Base-by-base conservation (phyloP, 2,329 filamentous ascomycete species). In the Pseudogymnoascus verrucosus region DNA sequence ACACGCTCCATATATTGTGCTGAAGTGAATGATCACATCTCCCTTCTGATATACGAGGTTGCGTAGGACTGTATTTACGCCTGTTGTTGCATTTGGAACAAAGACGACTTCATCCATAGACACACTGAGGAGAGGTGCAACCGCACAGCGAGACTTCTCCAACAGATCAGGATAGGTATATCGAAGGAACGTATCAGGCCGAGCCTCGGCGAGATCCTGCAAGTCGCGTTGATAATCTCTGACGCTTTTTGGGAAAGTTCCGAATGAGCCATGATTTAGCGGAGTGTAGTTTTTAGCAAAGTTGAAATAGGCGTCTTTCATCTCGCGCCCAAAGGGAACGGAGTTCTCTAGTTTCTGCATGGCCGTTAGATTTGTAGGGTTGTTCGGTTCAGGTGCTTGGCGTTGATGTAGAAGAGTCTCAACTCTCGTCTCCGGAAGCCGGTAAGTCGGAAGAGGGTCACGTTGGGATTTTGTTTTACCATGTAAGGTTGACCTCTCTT, bases 1-100 rank as follows among this genome's bases (percentile, higher is more conserved):
- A 72, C 90, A 91, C 0, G 85, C 87, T 60, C 86, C 89, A 73
- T 96, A 96, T 62, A 92, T 83, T 42, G 89, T 91, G 42, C 82
- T 82, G 71, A 96, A 95, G 75, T 86, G 87, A 42, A 96, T 71
- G 65, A 95, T 89, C 65, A 88, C 85, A 72, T 97, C 92, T 0
- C 54, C 57, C 10, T 66, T 42, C 64, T 87, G 86, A 79, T 86
- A 96, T 2, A 72, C 71, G 1, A 96, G 74, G 72, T 89, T 92
- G 51, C 88, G 85, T 16, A 96, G 80, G 3, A 96, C 84, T 0
- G 86, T 90, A 76, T 95, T 93, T 59, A 91, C 76, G 12, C 85
- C 90, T 0, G 84, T 87, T 0, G 90, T 95, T 3, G 91, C 91
- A 72, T 96, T 96, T 64, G 84, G 79, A 0, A 96, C 85, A 67